Base-by-base conservation (phyloP, 139 green algal species). In the Desmodesmus armatus region DNA sequence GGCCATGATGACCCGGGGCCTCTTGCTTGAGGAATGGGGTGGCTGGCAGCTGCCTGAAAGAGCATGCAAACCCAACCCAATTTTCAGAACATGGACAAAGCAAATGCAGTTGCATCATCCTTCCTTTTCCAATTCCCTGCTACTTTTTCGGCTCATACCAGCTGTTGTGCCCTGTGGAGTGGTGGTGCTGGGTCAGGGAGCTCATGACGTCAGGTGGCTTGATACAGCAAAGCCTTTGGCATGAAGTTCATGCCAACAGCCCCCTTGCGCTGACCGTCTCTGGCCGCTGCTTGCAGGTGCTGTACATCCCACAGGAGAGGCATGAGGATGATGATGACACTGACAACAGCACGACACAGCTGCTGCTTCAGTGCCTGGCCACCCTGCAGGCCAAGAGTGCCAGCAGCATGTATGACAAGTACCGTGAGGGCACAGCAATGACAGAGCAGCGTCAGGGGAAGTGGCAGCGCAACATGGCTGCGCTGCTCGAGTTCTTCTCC, bases 401-500 rank as follows among this genome's bases (percentile, higher is more conserved):
- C 33, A n/a, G 67, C 19, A n/a, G 39, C 25, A 49, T n/a, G 41
- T 72, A 23, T 29, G 72, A 76, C 31, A 7, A 23, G 29, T 39
- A 87, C n/a, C 82, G 71, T n/a, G n/a, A n/a, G n/a, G n/a, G n/a
- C n/a, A n/a, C n/a, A n/a, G n/a, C n/a, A 2, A 29, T 40, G n/a
- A 63, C 83, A 37, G 17, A 44, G 33, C 35, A 79, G 83, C 83
- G 78, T 23, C 44, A 66, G 5, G 31, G 40, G 55, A 89, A 83
- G 60, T 89, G 85, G 85, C n/a, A 37, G 17, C 78, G 49, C 23
- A 71, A 86, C 44, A 78, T 78, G 21, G 78, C 53, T 2, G 29
- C 25, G 25, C 17, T 89, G 17, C 51, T 89, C 4, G 85, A 89
- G 71, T 72, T 89, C 60, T 89, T 89, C 70, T 89, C 85, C 1